phyloP scores from a whole-genome alignment of 2,329 filamentous ascomycete genomes.

The Zymoseptoria brevis region DNA sequence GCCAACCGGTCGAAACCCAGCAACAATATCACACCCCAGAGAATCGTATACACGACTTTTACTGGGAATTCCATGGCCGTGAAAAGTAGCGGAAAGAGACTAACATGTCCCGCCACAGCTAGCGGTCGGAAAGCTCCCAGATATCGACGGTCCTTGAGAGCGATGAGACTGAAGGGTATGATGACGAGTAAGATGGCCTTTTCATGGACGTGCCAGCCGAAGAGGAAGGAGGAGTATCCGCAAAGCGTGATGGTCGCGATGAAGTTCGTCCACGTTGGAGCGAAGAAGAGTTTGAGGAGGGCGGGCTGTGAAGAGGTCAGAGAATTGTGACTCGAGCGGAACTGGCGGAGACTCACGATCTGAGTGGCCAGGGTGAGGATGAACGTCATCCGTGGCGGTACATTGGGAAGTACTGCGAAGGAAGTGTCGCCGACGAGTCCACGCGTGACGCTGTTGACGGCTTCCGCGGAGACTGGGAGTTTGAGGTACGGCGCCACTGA shows the following conservation, averaged over 20 bases:
- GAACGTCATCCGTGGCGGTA: slow-evolving; percentile 75
- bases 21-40: slow-evolving; percentile 84
- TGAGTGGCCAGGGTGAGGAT: slow-evolving; percentile 76
- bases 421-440: slow-evolving; percentile 88
- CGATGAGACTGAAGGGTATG: slow-evolving; percentile 88
- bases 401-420: slow-evolving; percentile 85
- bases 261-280: slow-evolving; percentile 81
- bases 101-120: slow-evolving; percentile 88
- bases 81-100: slow-evolving; percentile 87
- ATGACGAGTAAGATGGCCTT: slow-evolving; percentile 93
- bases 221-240: slow-evolving; percentile 92
- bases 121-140: slow-evolving; percentile 86
- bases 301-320: slow-evolving; percentile 45
- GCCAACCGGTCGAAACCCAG: slow-evolving; percentile 80
- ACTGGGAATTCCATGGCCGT: slow-evolving; percentile 87
- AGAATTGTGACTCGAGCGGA: background rate
- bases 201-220: slow-evolving; percentile 98
- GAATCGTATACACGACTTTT: slow-evolving; percentile 85
- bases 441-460: slow-evolving; percentile 80
- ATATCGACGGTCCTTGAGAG: slow-evolving; percentile 80
- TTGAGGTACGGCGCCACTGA: slow-evolving; percentile 77
- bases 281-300: slow-evolving; percentile 71
- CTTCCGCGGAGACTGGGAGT: slow-evolving; percentile 62
- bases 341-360: slow-evolving; percentile 38
- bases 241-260: slow-evolving; percentile 84